phyloP scores from a whole-genome alignment of 495 filamentous ascomycete genomes.

The Neurospora discreta region DNA sequence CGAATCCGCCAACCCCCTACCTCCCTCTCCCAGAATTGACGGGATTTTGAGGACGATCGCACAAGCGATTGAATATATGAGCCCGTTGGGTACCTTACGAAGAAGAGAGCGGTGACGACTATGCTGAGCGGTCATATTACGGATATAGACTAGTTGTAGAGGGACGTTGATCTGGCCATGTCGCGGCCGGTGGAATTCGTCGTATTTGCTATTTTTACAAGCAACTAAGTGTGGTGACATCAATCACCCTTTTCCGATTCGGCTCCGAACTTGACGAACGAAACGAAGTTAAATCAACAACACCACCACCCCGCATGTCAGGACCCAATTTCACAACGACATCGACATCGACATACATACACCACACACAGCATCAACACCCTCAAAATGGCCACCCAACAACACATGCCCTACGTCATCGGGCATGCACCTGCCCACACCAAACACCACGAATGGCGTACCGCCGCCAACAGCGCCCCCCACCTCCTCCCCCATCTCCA shows the following conservation, averaged over 20 bases:
- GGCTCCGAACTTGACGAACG: background rate
- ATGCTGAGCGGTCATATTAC: background rate
- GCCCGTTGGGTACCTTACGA: too few relatives aligned
- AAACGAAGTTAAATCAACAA: background rate
- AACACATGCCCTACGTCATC: background rate
- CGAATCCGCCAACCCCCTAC: background rate
- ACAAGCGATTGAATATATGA: too few relatives aligned
- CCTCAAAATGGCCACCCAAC: background rate
- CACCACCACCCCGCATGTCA: background rate
- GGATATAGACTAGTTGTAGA: background rate
- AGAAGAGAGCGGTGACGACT: background rate
- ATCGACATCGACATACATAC: background rate
- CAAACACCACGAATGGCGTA: conserved; percentile 22
- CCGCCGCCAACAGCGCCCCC: conserved; percentile 24
- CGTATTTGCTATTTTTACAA: background rate
- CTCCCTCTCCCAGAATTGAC: too few relatives aligned
- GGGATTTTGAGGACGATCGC: too few relatives aligned
- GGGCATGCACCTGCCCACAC: conserved; percentile 13
- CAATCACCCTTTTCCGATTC: background rate
- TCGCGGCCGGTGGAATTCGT: background rate
- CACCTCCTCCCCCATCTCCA: conserved; percentile 25
- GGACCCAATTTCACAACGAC: background rate
- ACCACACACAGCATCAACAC: background rate
- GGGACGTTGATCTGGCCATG: background rate
- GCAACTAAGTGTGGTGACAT: background rate